Conservation (phyloP, 225 moss, liverwort and hornwort species). For the Antitrichia curtipendula region DNA sequence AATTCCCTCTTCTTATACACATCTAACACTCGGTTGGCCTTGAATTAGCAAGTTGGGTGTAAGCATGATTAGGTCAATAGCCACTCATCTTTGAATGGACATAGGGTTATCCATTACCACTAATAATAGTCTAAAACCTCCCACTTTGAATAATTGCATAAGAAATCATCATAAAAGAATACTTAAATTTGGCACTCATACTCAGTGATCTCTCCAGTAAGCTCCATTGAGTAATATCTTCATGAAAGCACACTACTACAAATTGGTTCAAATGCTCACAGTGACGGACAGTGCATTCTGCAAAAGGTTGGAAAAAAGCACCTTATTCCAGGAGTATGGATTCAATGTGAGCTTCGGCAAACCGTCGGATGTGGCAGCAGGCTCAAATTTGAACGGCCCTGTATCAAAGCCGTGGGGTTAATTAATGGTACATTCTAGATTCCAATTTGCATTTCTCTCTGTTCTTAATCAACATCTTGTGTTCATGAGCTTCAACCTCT, state of each 20-base stretch:
- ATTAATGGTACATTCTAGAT: neutral
- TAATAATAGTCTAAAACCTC: neutral
- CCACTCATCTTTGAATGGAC: neutral
- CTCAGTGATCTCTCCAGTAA: neutral
- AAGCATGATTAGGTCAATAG: neutral
- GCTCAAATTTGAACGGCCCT: constrained; percentile 83
- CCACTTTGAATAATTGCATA: neutral
- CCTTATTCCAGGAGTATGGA: constrained; percentile 73
- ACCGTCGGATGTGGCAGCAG: constrained; percentile 4
- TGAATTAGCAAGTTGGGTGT: neutral
- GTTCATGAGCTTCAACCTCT: neutral
- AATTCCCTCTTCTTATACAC: neutral
- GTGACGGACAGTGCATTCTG: neutral
- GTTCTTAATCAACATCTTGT: neutral
- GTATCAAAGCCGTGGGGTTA: neutral
- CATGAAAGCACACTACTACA: neutral
- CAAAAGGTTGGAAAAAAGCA: neutral
- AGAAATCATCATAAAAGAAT: neutral
- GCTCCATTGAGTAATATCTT: neutral
- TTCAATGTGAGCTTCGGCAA: constrained; percentile 65
- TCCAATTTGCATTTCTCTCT: neutral
- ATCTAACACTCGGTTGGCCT: neutral
- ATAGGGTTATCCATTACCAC: neutral
- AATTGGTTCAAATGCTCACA: neutral
- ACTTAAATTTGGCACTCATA: neutral